Evolutionary conservation across 352 stramenopile genomes (phyloP), one percentile per base, ranked within the genome.

Genomic region (Pythium dissotocum): DNA sequence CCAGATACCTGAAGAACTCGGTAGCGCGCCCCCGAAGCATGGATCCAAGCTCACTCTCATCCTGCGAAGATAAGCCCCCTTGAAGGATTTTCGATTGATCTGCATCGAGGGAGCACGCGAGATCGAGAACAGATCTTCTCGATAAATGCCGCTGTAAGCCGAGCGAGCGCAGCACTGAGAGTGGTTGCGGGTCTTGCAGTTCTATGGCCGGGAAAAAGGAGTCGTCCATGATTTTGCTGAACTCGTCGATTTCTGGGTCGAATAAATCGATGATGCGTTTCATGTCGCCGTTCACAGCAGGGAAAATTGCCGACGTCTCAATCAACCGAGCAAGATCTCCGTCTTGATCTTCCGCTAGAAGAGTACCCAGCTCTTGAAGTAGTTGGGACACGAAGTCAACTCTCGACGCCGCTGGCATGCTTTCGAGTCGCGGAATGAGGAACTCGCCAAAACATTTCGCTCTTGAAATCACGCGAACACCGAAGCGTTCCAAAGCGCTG

Each of bases 171-270:
- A 92, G 65, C 1, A 77, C 73, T 21, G 80, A 77, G 21, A 92
- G 66, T 32, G 78, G 77, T 54, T 80, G 79, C 8, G 73, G 63
- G 49, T 85, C 79, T 69, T 90, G 84, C 13, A 92, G 66, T 32
- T 89, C 77, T 24, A 77, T 26, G 16, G 80, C 82, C 21, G 84
- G 84, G 57, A 90, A 92, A 65, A 90, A 90, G 0, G 80, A 78
- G 4, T 76, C 82, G 35, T 90, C 77, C 78, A 92, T 90, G 26
- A 92, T 83, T 28, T 79, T 78, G 24, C 69, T 66, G 63, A 92
- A 90, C 28, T 87, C 79, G 32, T 89, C 76, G 33, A 92, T 85
- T 42, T 92, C 84, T 33, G 84, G 84, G 38, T 92, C 84, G 40
- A 89, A 92, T 51, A 92, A 67, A 48, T 90, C 79, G 13, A 68